These are phyloP conservation scores for Fusarium nanum DNA, from an alignment of 2,329 filamentous ascomycete genomes.

Conservation along the genomic window DNA sequence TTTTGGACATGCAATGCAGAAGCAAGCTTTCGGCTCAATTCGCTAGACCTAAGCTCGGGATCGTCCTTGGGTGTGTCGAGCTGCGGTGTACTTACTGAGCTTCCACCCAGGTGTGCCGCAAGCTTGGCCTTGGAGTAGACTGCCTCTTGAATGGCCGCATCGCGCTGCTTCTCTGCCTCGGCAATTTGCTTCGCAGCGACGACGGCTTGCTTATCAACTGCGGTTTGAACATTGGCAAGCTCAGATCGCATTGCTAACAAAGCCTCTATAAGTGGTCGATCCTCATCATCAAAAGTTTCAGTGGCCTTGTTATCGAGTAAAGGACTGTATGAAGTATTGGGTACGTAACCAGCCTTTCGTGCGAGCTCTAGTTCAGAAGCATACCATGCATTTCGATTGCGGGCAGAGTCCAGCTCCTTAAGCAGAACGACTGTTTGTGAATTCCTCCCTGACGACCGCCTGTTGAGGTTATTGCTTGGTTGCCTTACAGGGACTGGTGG, in stretches of 20 bases:
- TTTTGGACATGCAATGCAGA: constrained; percentile 80
- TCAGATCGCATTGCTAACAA: constrained; percentile 91
- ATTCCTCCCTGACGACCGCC: constrained; percentile 70
- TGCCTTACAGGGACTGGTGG: constrained; percentile 69
- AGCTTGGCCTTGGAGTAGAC: constrained; percentile 94
- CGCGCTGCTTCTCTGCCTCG: constrained; percentile 93
- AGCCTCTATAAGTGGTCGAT: constrained; percentile 91
- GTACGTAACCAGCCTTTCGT: constrained; percentile 86
- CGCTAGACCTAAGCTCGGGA: constrained; percentile 66
- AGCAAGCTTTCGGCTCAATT: constrained; percentile 87
- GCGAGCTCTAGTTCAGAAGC: constrained; percentile 94
- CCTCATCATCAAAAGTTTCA: constrained; percentile 90
- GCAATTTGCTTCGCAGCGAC: constrained; percentile 90
- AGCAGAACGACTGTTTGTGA: constrained; percentile 78
- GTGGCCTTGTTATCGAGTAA: constrained; percentile 79
- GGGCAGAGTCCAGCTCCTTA: constrained; percentile 86
- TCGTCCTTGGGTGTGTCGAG: constrained; percentile 71
- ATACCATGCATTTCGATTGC: constrained; percentile 95
- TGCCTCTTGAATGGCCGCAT: constrained; percentile 93
- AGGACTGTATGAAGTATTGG: constrained; percentile 76
- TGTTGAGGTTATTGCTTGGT: constrained; percentile 66
- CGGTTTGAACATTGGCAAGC: constrained; percentile 86
- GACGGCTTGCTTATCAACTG: constrained; percentile 88
- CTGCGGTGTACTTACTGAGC: constrained; percentile 70
- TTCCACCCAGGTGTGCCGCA: constrained; percentile 78